phyloP scores from a whole-genome alignment of 2,329 filamentous ascomycete genomes.

The Fusarium succisae region DNA sequence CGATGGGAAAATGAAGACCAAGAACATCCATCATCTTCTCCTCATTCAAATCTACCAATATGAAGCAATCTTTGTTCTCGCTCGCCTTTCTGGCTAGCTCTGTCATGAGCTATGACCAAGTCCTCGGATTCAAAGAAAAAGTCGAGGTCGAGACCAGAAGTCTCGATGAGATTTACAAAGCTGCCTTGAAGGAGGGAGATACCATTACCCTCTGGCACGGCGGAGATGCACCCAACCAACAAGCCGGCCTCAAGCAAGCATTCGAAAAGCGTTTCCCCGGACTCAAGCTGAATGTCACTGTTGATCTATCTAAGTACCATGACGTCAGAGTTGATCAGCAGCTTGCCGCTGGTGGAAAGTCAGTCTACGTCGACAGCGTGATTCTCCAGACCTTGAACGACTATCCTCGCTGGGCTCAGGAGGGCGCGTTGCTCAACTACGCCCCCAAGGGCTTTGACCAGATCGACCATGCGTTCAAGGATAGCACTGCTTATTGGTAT shows the following conservation, averaged over 20 bases:
- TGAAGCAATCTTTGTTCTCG: neutral
- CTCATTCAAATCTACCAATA: no score
- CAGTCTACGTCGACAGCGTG: conserved; percentile 52
- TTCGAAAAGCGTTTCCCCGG: conserved; percentile 60
- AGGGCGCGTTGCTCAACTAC: conserved; percentile 60
- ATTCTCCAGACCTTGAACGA: conserved; percentile 61
- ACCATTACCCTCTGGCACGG: conserved; percentile 59
- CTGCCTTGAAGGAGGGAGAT: conserved; percentile 58
- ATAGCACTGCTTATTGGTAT: conserved; percentile 49
- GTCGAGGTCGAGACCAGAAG: conserved; percentile 53
- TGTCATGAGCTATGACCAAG: conserved; percentile 31
- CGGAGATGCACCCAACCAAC: conserved; percentile 56
- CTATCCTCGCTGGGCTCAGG: conserved; percentile 59
- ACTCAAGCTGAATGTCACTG: conserved; percentile 62
- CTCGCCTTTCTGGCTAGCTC: conserved; percentile 13
- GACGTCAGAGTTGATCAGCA: conserved; percentile 58
- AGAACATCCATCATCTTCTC: no score
- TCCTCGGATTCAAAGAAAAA: conserved; percentile 28
- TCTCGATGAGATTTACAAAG: conserved; percentile 60
- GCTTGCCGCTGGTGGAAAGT: conserved; percentile 47
- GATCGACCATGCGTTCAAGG: conserved; percentile 52
- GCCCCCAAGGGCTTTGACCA: conserved; percentile 57
- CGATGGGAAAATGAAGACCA: no score
- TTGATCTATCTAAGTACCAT: conserved; percentile 66
- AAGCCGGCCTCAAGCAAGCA: conserved; percentile 50